These are phyloP conservation scores for Rhamnella rubrinervis DNA, from an alignment of 331 rosid species.

Conservation along the genomic window DNA sequence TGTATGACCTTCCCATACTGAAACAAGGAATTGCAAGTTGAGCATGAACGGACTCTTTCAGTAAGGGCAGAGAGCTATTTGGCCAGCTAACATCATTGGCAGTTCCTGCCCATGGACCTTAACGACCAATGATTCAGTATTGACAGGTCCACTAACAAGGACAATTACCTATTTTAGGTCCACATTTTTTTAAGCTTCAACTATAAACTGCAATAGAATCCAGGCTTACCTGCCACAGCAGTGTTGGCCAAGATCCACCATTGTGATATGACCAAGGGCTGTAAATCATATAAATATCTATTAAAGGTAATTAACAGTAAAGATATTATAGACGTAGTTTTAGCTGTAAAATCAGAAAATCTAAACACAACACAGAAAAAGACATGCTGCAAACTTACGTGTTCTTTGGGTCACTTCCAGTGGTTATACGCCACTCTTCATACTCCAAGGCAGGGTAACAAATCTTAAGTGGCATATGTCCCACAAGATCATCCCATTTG, in stretches of 20 bases:
- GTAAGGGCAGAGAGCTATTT: too few relatives aligned
- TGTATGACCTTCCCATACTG: too few relatives aligned
- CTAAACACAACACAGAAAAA: neutral
- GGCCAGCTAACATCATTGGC: too few relatives aligned
- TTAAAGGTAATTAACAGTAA: slow-evolving; percentile 12
- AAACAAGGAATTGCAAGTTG: too few relatives aligned
- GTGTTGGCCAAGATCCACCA: slow-evolving; percentile 99
- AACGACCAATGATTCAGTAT: neutral
- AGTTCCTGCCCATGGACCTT: too few relatives aligned
- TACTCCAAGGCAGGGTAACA: slow-evolving; percentile 88
- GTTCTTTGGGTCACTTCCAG: slow-evolving; percentile 96
- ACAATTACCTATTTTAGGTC: neutral
- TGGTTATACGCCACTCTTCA: slow-evolving; percentile 90
- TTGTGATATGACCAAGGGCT: slow-evolving; percentile 99
- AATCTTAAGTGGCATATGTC: slow-evolving; percentile 88
- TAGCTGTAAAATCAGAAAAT: neutral
- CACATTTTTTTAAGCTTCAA: slow-evolving; percentile 1
- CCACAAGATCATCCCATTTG: slow-evolving; percentile 88
- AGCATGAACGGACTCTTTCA: too few relatives aligned
- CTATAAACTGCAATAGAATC: slow-evolving; percentile 3
- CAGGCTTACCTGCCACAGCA: slow-evolving; percentile 85
- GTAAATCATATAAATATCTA: slow-evolving; percentile 27
- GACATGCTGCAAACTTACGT: slow-evolving; percentile 50
- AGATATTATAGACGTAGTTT: slow-evolving; percentile 10
- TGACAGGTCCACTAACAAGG: neutral